Percentiles rank a stretch among this genome's conserved stretches.
Conservation (phyloP, 208 protist species). For the Phytomonas serpens region DNA sequence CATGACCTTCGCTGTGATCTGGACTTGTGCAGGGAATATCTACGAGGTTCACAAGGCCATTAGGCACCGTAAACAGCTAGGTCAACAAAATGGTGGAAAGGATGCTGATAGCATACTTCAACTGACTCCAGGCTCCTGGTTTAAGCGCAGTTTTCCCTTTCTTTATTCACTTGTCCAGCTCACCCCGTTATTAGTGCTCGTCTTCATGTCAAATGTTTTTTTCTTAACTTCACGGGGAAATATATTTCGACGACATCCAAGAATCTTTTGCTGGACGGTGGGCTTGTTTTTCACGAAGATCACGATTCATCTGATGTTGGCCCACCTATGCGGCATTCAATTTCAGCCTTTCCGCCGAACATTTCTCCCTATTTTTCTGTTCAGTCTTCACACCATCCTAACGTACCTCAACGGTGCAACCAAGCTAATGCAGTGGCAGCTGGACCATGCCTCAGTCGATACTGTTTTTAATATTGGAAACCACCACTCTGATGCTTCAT, state of each 20-base stretch:
- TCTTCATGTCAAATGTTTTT: conserved; percentile 47
- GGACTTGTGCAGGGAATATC: conserved; percentile 49
- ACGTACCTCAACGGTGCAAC: conserved; percentile 37
- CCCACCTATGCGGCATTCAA: conserved; percentile 42
- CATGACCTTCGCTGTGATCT: conserved; percentile 23
- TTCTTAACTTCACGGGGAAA: conserved; percentile 51
- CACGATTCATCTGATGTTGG: conserved; percentile 74
- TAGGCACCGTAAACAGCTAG: conserved; percentile 9
- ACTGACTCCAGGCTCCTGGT: not conserved
- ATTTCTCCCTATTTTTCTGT: conserved; percentile 52
- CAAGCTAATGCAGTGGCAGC: conserved; percentile 13
- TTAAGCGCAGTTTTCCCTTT: conserved; percentile 14
- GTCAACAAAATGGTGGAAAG: conserved; percentile 4
- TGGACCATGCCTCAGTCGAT: not conserved
- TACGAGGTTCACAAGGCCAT: conserved; percentile 58
- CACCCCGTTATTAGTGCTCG: conserved; percentile 40
- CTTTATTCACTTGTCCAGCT: conserved; percentile 56
- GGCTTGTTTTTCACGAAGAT: conserved; percentile 77
- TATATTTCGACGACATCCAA: conserved; percentile 68
- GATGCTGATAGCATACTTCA: conserved; percentile 7
- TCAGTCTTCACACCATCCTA: conserved; percentile 43
- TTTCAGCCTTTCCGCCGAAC: conserved; percentile 61
- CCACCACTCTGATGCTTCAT: not conserved
- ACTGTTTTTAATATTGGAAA: not conserved
- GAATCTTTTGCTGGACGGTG: conserved; percentile 75